Evolutionary conservation across 2,329 filamentous ascomycete species (phyloP).

Genomic region (Thermomyces lanuginosus): DNA sequence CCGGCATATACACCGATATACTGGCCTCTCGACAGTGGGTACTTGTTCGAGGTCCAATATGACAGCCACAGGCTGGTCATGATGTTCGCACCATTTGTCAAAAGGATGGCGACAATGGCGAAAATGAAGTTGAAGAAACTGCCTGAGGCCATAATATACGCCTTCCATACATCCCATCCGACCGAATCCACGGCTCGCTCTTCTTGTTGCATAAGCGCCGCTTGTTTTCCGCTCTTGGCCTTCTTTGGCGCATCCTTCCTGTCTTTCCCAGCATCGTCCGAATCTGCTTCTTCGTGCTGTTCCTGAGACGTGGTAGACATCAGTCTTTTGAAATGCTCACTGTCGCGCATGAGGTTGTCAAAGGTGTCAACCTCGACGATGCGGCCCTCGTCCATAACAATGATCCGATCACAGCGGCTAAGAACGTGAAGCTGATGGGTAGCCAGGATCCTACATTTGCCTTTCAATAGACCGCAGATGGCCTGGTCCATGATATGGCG

Average conservation of each 20-base stretch:
- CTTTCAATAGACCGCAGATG: conserved; percentile 70
- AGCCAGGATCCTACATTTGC: conserved; percentile 80
- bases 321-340: conserved; percentile 61
- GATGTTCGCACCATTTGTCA: conserved; percentile 73
- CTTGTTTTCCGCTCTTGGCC: conserved; percentile 21
- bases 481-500: conserved; percentile 78
- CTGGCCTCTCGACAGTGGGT: conserved; percentile 43
- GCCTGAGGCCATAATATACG: conserved; percentile 59
- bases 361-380: conserved; percentile 82
- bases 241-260: conserved; percentile 28
- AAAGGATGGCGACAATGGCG: conserved; percentile 46
- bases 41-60: conserved; percentile 78
- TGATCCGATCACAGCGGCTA: conserved; percentile 74
- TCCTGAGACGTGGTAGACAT: conserved; percentile 65
- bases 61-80: conserved; percentile 81
- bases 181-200: conserved; percentile 56
- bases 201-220: conserved; percentile 32
- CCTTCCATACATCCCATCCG: conserved; percentile 60
- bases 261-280: conserved; percentile 35
- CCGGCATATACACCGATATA: conserved; percentile 59
- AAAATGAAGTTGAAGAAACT: conserved; percentile 47
- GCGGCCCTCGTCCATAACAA: conserved; percentile 78
- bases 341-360: conserved; percentile 65
- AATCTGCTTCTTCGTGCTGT: conserved; percentile 28
- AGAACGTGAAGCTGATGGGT: conserved; percentile 93